These are phyloP conservation scores for barley (Hordeum vulgare) DNA, from an alignment of 176 grass and related monocot genomes.

Conservation along the genomic window DNA sequence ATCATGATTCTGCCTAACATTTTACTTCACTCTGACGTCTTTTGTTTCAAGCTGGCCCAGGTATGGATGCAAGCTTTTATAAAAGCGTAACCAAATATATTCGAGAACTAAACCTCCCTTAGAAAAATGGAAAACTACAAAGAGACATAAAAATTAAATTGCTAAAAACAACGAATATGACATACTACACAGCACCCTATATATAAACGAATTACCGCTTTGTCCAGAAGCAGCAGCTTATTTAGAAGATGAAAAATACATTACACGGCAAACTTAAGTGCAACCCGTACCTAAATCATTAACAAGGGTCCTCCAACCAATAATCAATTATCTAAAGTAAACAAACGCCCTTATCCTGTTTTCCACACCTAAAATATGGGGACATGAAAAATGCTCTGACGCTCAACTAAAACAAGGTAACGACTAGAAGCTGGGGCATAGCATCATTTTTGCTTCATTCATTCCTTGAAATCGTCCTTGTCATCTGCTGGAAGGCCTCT, in stretches of 20 bases:
- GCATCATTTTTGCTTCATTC: conserved; percentile 46
- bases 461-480: conserved; percentile 97
- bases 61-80: neutral
- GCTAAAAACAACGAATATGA: neutral
- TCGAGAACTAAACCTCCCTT: neutral
- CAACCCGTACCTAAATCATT: neutral
- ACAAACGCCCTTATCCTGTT: neutral
- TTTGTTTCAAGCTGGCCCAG: neutral
- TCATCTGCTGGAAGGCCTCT: conserved; percentile 61
- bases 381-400: conserved; percentile 1
- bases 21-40: neutral
- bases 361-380: neutral
- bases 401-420: neutral
- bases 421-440: neutral
- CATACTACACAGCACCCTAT: neutral
- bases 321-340: neutral
- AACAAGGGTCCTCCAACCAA: conserved; percentile 6
- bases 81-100: no score
- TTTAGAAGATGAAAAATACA: conserved; percentile 1
- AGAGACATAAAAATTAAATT: neutral
- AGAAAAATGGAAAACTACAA: neutral
- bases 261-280: neutral
- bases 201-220: neutral
- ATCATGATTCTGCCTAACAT: neutral
- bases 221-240: neutral